A percentile compares a stretch with the other conserved stretches of the same genome.
Evolutionary conservation across 805 yeast species (phyloP).

Genomic region (Wickerhamomyces rabaulensis): DNA sequence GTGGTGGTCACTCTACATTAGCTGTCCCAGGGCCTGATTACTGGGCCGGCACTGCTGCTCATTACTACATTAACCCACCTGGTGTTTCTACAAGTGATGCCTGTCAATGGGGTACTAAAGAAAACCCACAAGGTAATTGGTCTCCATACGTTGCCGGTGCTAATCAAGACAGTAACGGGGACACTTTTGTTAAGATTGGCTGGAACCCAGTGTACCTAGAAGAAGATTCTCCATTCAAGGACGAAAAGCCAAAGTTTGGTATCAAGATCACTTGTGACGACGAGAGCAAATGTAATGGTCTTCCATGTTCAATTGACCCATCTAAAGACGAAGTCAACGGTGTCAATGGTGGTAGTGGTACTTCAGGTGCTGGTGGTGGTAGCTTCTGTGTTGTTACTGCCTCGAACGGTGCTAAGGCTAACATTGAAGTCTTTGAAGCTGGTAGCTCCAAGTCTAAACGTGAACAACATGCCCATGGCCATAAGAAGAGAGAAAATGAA

Average conservation of each 20-base stretch:
- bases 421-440: conserved; percentile 60
- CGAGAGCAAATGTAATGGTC: conserved; percentile 63
- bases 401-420: conserved; percentile 53
- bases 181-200: conserved; percentile 79
- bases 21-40: conserved; percentile 86
- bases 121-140: conserved; percentile 82
- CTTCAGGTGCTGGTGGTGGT: conserved; percentile 59
- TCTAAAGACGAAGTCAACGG: conserved; percentile 52
- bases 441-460: conserved; percentile 1
- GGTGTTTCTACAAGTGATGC: conserved; percentile 73
- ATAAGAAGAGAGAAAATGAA: conserved; percentile 1
- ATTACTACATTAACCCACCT: conserved; percentile 79
- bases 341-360: conserved; percentile 35
- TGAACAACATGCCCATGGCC: conserved; percentile 14
- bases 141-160: conserved; percentile 92
- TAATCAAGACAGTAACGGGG: conserved; percentile 63
- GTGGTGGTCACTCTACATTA: conserved; percentile 42
- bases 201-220: conserved; percentile 88
- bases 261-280: conserved; percentile 70
- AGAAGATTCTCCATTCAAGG: conserved; percentile 45
- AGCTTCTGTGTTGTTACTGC: conserved; percentile 85
- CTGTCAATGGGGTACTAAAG: conserved; percentile 76
- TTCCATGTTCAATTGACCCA: conserved; percentile 81
- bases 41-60: conserved; percentile 85
- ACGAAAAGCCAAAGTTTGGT: conserved; percentile 61